These are phyloP conservation scores for Chaetomiaceae sp. DNA, from an alignment of 2,329 filamentous ascomycete species.

Conservation along the genomic window DNA sequence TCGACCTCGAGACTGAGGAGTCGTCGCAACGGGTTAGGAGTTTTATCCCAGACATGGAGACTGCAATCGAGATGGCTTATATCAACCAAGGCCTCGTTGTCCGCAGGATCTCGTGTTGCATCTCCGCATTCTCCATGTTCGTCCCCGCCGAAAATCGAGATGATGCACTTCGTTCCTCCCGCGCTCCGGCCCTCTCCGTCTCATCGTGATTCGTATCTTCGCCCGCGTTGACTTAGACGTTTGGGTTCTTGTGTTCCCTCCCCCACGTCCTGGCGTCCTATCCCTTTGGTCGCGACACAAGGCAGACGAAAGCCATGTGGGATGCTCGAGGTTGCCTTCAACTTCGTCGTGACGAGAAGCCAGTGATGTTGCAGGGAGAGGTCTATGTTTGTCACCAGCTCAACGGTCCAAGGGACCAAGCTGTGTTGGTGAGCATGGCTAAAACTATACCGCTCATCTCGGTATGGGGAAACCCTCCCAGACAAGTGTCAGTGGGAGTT, in stretches of 20 bases:
- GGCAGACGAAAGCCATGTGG: constrained; percentile 20
- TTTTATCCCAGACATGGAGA: neutral
- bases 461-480: too few relatives aligned
- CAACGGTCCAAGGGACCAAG: too few relatives aligned
- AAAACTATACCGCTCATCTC: too few relatives aligned
- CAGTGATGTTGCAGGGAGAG: constrained; percentile 17
- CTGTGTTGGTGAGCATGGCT: too few relatives aligned
- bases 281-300: constrained; percentile 8
- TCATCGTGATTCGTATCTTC: neutral
- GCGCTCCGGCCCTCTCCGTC: neutral
- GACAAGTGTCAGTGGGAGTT: too few relatives aligned
- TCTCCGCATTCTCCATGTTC: constrained; percentile 14
- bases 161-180: neutral
- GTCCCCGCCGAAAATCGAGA: constrained; percentile 1
- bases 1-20: constrained; percentile 4
- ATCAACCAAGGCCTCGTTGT: constrained; percentile 20
- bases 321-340: constrained; percentile 15
- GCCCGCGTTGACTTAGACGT: neutral
- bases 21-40: constrained; percentile 11
- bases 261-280: constrained; percentile 6
- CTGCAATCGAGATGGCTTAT: constrained; percentile 14
- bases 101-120: constrained; percentile 11
- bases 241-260: constrained; percentile 9
- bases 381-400: too few relatives aligned
- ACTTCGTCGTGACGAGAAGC: constrained; percentile 14